Evolutionary conservation across 306 rosid genomes (phyloP).

Genomic region (Hylodesmum podocarpum): DNA sequence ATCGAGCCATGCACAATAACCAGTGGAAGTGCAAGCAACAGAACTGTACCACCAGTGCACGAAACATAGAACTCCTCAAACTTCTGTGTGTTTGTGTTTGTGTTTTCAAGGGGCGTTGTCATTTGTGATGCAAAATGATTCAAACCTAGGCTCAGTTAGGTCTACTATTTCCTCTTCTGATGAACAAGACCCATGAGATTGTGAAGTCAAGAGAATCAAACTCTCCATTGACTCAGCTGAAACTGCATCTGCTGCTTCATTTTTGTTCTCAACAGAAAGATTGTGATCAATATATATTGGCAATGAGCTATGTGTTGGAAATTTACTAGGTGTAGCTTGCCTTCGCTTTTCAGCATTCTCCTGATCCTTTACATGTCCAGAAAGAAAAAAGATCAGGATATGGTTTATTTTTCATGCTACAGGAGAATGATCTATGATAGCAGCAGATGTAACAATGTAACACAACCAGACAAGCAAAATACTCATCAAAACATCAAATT

Average conservation of each 20-base stretch:
- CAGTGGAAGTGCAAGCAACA: not conserved
- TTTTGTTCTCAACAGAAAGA: slow-evolving; percentile 30
- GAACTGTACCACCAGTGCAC: not conserved
- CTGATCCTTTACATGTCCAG: slow-evolving; percentile 38
- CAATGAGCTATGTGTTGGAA: slow-evolving; percentile 38
- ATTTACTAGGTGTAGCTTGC: slow-evolving; percentile 40
- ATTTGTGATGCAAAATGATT: slow-evolving; percentile 69
- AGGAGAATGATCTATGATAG: slow-evolving; percentile 32
- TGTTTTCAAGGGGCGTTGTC: slow-evolving; percentile 36
- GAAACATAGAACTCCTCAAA: not conserved
- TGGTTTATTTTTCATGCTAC: slow-evolving; percentile 29
- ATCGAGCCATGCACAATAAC: not conserved
- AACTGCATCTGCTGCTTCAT: slow-evolving; percentile 35
- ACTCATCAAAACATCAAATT: not conserved
- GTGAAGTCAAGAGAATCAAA: slow-evolving; percentile 55
- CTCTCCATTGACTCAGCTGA: slow-evolving; percentile 57
- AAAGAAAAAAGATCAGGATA: slow-evolving; percentile 25
- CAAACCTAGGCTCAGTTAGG: slow-evolving; percentile 86
- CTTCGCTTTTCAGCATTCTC: slow-evolving; percentile 45
- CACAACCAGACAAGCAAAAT: not conserved
- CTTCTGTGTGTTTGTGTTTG: not conserved
- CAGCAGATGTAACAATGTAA: not conserved
- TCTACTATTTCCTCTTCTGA: slow-evolving; percentile 75
- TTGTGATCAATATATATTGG: slow-evolving; percentile 40
- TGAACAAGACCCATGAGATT: slow-evolving; percentile 45